phyloP scores from a whole-genome alignment of 2,329 filamentous ascomycete species.

The Neofusicoccum cordaticola region DNA sequence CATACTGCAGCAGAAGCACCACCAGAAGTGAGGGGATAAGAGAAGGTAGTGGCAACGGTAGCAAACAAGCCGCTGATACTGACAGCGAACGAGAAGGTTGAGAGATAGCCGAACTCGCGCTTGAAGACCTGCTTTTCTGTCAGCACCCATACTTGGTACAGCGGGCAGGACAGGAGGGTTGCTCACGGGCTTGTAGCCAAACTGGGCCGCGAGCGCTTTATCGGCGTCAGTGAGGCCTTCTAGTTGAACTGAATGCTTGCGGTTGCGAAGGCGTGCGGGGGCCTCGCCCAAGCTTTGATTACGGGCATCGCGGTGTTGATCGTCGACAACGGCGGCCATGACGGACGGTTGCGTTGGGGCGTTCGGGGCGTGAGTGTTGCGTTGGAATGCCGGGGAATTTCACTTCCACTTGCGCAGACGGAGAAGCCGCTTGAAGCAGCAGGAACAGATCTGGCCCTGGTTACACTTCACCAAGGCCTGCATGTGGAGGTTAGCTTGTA shows the following conservation, averaged over 20 bases:
- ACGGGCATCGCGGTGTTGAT: not conserved
- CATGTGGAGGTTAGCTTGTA: not conserved
- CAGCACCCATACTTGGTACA: not conserved
- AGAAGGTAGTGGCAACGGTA: slow-evolving; percentile 56
- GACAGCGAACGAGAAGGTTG: slow-evolving; percentile 61
- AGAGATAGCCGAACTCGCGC: slow-evolving; percentile 57
- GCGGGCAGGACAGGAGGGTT: not conserved
- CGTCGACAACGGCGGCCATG: not conserved
- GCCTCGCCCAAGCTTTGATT: not conserved
- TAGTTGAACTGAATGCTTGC: not conserved
- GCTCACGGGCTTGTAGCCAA: slow-evolving; percentile 12
- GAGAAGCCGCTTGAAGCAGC: slow-evolving; percentile 11
- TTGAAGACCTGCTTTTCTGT: slow-evolving; percentile 49
- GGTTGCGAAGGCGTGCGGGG: not conserved
- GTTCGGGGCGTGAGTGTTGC: not conserved
- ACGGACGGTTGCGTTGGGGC: too few relatives aligned
- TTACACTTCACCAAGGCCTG: slow-evolving; percentile 13
- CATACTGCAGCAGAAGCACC: slow-evolving; percentile 55
- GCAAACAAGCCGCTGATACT: slow-evolving; percentile 56
- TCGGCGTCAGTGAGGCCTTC: slow-evolving; percentile 10
- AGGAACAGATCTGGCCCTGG: slow-evolving; percentile 3
- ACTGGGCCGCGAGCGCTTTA: slow-evolving; percentile 7
- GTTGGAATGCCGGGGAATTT: not conserved
- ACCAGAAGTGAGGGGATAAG: slow-evolving; percentile 53
- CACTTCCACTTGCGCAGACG: slow-evolving; percentile 15